A percentile compares a stretch with the other conserved stretches of the same genome.
phyloP scores from a whole-genome alignment of 768 basidiomycete species.

The Rhodocollybia butyracea region DNA sequence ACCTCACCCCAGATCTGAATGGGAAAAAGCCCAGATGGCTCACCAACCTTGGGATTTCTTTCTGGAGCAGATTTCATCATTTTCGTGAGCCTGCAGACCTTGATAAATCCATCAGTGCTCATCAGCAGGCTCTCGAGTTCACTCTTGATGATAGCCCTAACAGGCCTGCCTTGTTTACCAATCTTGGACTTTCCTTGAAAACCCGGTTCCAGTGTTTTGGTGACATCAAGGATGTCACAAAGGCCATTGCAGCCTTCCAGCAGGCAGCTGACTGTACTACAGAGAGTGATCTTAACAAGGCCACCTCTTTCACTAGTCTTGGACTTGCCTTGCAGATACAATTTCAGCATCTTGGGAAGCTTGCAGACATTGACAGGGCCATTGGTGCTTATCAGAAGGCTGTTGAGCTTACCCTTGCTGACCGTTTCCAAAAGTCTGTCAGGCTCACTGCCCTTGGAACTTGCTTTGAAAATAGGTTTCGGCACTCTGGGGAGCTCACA shows the following conservation, averaged over 20 bases:
- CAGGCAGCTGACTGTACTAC: constrained; percentile 7
- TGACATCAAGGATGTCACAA: constrained; percentile 7
- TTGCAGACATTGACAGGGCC: constrained; percentile 11
- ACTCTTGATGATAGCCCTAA: constrained; percentile 4
- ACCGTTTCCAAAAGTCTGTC: too few relatives aligned
- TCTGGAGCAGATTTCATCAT: too few relatives aligned
- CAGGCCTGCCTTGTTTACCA: constrained; percentile 4
- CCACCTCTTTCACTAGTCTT: constrained; percentile 6
- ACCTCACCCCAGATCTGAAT: constrained; percentile 12
- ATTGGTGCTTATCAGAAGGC: too few relatives aligned
- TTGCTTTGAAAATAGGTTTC: neutral
- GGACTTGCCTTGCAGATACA: constrained; percentile 6
- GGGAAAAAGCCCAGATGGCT: too few relatives aligned
- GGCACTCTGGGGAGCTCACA: neutral
- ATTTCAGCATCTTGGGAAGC: constrained; percentile 9
- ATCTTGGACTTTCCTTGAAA: constrained; percentile 7
- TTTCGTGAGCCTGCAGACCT: too few relatives aligned
- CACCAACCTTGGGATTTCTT: too few relatives aligned
- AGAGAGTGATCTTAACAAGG: constrained; percentile 4
- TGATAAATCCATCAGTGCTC: too few relatives aligned
- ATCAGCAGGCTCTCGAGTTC: too few relatives aligned
- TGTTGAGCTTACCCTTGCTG: constrained; percentile 6
- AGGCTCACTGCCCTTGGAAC: neutral
- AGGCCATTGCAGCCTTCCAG: constrained; percentile 4
- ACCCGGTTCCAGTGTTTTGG: constrained; percentile 8